Evolutionary conservation across 2,329 filamentous ascomycete genomes (phyloP), one percentile per base, ranked within the genome.

Genomic region (Penicillium verrucosum): DNA sequence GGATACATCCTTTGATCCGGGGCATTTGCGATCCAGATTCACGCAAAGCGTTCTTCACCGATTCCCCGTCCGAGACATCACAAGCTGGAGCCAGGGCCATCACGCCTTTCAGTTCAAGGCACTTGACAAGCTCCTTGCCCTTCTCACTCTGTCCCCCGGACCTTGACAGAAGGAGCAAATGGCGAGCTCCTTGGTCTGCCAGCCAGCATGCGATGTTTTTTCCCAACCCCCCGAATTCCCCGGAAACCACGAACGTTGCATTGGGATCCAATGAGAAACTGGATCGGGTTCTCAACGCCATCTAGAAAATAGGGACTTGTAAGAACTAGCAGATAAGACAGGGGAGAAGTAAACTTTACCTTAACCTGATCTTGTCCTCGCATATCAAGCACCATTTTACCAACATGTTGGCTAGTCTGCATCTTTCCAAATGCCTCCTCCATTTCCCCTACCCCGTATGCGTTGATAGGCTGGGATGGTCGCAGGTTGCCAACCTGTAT

Each of bases 171-270:
- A 74, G 48, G 6, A 72, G 63, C 12, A 75, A 49, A 56, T 74
- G 66, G 36, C 64, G 66, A 5, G 72, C 73, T 10, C 73, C 73
- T 5, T 62, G 66, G 5, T 63, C 58, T 9, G 67, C 68, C 60
- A 75, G 65, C 70, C 70, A 74, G 10, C 54, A 58, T n/a, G 68
- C 57, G 44, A 73, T 61, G 3, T 60, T 61, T 16, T 65, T 64
- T 30, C 70, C 70, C 30, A 75, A 60, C 45, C 71, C 72, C 29
- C 70, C 71, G 9, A 69, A 63, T 32, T 70, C 73, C 51, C 73
- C 73, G 0, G 67, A 65, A 30, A 75, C 60, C 38, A 75, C 60
- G 36, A 73, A 74, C 16, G 72, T 58, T 0, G 58, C 59, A 37
- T 65, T 32, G 0, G 47, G 16, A 7, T 56, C 44, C 4, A 63